Conservation (phyloP, 257 asterid species). For the Solanum chaucha region DNA sequence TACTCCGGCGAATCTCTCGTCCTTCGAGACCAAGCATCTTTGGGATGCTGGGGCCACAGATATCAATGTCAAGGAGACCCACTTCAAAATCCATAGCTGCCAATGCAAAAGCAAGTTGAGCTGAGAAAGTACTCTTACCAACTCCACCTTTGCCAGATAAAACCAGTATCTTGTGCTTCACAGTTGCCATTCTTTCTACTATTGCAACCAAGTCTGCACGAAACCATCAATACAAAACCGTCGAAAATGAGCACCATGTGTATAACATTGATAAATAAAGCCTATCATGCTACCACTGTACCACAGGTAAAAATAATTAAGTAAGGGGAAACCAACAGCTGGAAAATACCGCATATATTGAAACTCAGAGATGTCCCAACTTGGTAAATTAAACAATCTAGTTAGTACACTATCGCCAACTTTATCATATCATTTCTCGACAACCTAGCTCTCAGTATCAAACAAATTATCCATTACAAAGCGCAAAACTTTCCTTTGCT, state of each 20-base stretch:
- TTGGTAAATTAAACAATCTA: background rate
- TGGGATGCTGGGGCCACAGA: conserved; percentile 91
- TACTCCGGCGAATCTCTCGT: conserved; percentile 57
- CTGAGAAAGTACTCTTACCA: conserved; percentile 91
- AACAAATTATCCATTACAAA: background rate
- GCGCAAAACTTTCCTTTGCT: background rate
- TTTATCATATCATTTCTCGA: background rate
- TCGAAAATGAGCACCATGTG: background rate
- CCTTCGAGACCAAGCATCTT: conserved; percentile 85
- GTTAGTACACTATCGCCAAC: background rate
- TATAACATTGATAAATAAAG: background rate
- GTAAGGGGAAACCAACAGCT: background rate
- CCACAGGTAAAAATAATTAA: no score
- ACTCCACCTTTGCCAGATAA: conserved; percentile 93
- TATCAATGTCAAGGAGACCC: conserved; percentile 81
- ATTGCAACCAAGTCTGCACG: conserved; percentile 64
- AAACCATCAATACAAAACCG: background rate
- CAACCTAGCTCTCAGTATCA: background rate
- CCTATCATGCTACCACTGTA: no score
- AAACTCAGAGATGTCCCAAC: background rate
- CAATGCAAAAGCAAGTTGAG: conserved; percentile 74
- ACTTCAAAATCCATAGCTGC: conserved; percentile 77
- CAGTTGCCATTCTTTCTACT: conserved; percentile 80
- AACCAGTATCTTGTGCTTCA: conserved; percentile 86
- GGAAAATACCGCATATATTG: background rate